Evolutionary conservation across 768 basidiomycete genomes (phyloP).

Genomic region (Baorangia bicolor): DNA sequence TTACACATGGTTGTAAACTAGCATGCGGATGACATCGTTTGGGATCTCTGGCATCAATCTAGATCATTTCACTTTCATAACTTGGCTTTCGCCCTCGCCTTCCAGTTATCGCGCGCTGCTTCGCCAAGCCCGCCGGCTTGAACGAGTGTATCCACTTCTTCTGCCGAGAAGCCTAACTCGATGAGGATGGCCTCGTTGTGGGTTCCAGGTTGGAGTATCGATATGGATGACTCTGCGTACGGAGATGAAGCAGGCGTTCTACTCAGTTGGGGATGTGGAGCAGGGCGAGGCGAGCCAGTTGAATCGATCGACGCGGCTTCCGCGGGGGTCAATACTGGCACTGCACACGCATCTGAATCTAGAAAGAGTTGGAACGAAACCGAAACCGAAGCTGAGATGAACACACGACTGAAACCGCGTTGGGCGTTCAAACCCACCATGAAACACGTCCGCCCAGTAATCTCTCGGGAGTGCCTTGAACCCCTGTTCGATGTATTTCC

Average conservation of each 20-base stretch:
- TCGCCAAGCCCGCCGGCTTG: constrained; percentile 49
- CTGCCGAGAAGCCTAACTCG: constrained; percentile 49
- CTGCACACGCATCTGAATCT: constrained; percentile 72
- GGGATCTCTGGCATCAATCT: background rate
- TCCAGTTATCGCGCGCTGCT: constrained; percentile 20
- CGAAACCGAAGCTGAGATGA: background rate
- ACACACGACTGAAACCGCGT: background rate
- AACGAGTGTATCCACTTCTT: constrained; percentile 40
- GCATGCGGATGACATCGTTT: background rate
- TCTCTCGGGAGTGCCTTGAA: constrained; percentile 62
- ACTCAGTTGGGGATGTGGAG: constrained; percentile 51
- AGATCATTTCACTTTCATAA: constrained; percentile 16
- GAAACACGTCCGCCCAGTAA: constrained; percentile 67
- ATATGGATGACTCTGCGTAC: constrained; percentile 1
- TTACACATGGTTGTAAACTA: constrained; percentile 9
- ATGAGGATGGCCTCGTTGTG: constrained; percentile 54
- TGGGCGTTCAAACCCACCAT: constrained; percentile 49
- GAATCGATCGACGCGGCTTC: constrained; percentile 55
- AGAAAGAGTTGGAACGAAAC: background rate
- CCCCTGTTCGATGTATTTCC: constrained; percentile 58
- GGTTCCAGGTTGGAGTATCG: constrained; percentile 44
- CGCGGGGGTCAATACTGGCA: constrained; percentile 62
- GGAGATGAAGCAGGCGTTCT: constrained; percentile 29
- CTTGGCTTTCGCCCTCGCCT: constrained; percentile 23
- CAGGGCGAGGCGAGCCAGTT: constrained; percentile 40